Base-by-base conservation (phyloP, 768 basidiomycete species). In the Stropharia rugosoannulata region DNA sequence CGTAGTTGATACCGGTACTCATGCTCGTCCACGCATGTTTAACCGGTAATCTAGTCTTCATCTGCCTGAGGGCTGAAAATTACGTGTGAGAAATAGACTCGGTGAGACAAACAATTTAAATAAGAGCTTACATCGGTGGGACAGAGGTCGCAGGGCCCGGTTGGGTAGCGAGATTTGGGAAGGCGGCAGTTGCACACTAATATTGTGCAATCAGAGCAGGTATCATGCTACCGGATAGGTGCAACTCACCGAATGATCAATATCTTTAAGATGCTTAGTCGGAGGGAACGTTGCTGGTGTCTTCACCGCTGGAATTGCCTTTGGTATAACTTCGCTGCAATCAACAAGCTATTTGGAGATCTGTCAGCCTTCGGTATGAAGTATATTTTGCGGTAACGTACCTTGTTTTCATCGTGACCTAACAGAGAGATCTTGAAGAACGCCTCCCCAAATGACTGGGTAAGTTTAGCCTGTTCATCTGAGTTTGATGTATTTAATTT, bases 241-340 rank as follows among this genome's bases (percentile, higher is more conserved):
- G 7, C 13, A 25, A 68, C 66, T 58, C 72, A 79, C 60, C 52
- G 71, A 69, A 49, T 68, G 68, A 47, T 73, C 68, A 41, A 73
- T 64, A 50, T 70, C 64, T 8, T 50, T 50, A 51, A 62, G 58
- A 18, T 54, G 61, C 47, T 62, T 45, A 1, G 69, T 71, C 38
- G 72, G 69, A 27, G 72, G 74, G 54, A 77, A 65, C 47, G 67
- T 67, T 5, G 56, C 40, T 9, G 73, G 58, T n/a, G n/a, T n/a
- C n/a, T n/a, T n/a, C n/a, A 5, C 58, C 60, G 39, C 52, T 15
- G 65, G 53, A 35, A 60, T 59, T 6, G 76, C 70, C 2, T 55
- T 52, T 5, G 77, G 77, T 27, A 79, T 76, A 49, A 78, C 73
- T 37, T 79, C 77, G 2, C 73, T 75, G 62, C 78, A 80, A 64